Evolutionary conservation across 106 monocot genomes (phyloP).

Genomic region (Hemerocallis citrina): DNA sequence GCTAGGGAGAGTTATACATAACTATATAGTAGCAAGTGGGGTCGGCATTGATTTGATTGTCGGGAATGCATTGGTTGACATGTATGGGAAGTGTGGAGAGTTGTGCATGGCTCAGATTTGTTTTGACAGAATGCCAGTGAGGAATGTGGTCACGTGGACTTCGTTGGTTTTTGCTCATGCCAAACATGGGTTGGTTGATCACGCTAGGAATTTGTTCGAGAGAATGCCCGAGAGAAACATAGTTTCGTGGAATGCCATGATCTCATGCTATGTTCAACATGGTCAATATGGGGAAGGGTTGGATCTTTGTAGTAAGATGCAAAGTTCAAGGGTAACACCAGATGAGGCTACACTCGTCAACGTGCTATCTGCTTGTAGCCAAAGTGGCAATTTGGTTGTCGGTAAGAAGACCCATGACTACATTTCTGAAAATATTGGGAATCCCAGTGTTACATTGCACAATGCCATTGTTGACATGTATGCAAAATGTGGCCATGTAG

Average conservation of each 20-base stretch:
- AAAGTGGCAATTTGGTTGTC: conserved; percentile 33
- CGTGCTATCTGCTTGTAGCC: conserved; percentile 48
- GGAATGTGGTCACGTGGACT: conserved; percentile 57
- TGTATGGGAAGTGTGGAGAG: conserved; percentile 70
- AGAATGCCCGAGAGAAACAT: conserved; percentile 40
- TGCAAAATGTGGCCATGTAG: conserved; percentile 46
- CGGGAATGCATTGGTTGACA: conserved; percentile 61
- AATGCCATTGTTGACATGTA: conserved; percentile 63
- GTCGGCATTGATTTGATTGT: conserved; percentile 31
- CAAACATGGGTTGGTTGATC: conserved; percentile 31
- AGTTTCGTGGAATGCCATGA: conserved; percentile 67
- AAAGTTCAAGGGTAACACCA: conserved; percentile 24
- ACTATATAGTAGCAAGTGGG: conserved; percentile 16
- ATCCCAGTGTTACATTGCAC: conserved; percentile 16
- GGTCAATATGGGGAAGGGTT: conserved; percentile 28
- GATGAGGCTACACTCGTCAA: conserved; percentile 36
- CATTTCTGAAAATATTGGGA: conserved; percentile 14
- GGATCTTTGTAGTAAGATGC: conserved; percentile 36
- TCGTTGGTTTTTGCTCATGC: conserved; percentile 44
- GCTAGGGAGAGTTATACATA: conserved; percentile 31
- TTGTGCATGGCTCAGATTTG: conserved; percentile 19
- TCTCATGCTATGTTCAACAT: conserved; percentile 38
- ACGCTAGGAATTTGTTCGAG: conserved; percentile 41
- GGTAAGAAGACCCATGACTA: conserved; percentile 40
- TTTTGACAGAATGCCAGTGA: conserved; percentile 41